Evolutionary conservation across 768 basidiomycete species (phyloP).

Genomic region (Rhodotorula babjevae): DNA sequence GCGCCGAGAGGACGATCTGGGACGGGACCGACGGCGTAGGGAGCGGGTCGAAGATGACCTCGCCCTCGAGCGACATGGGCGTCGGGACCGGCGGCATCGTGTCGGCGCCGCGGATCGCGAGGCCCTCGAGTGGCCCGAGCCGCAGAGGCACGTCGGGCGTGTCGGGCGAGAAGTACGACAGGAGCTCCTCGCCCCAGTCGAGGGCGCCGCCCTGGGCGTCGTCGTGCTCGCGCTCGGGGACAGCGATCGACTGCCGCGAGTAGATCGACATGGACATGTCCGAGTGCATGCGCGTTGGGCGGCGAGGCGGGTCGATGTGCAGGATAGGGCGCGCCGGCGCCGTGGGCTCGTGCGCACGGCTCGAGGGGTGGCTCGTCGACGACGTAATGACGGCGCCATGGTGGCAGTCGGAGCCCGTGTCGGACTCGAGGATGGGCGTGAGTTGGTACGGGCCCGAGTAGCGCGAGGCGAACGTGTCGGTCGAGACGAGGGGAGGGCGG

Average conservation of each 20-base stretch:
- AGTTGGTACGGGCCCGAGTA: not conserved
- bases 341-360: too few species aligned
- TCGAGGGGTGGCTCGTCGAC: not conserved
- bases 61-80: not conserved
- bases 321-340: not conserved
- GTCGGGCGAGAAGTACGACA: slow-evolving; percentile 23
- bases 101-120: not conserved
- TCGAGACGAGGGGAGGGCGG: not conserved
- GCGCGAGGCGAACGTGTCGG: not conserved
- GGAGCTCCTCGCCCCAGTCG: not conserved
- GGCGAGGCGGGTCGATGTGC: not conserved
- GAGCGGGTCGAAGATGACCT: not conserved
- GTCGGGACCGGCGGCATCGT: not conserved
- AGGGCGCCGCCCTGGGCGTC: not conserved
- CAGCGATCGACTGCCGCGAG: slow-evolving; percentile 2
- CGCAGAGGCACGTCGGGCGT: not conserved
- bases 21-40: not conserved
- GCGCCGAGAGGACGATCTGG: too few species aligned
- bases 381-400: fast-evolving
- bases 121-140: not conserved
- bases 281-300: not conserved
- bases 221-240: not conserved
- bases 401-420: too few species aligned
- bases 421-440: not conserved
- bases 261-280: slow-evolving; percentile 17